Evolutionary conservation across 2,329 filamentous ascomycete genomes (phyloP), one percentile per base, ranked within the genome.

Genomic region (Cadophora sp.): DNA sequence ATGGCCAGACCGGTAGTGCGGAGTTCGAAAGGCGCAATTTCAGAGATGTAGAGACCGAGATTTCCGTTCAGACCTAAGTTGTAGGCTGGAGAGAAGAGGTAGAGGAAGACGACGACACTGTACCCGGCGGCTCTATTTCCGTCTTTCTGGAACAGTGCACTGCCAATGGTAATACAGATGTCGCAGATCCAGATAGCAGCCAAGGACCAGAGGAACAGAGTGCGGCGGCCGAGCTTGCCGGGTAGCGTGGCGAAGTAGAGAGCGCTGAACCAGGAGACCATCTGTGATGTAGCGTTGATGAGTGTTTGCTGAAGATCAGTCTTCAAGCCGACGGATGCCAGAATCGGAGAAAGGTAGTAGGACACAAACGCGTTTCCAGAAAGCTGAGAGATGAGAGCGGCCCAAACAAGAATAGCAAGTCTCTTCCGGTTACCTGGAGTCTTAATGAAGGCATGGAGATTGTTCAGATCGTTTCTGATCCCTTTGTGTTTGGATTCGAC

Each of bases 391-490:
- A 68, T 58, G 55, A 48, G 33, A 16, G 65, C 64, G 27, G 59
- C 36, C 50, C 55, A 68, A 22, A 72, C 9, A 6, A 66, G 39
- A 24, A 72, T 65, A n/a, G 67, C 50, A 30, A 70, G 50, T 16
- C 70, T 45, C n/a, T 66, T 60, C 11, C 67, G 39, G 50, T 72
- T 71, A 18, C 62, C 62, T 22, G 66, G 24, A 45, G 59, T 66
- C 5, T 18, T 27, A 16, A 91, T 71, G 71, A 91, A 88, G 73
- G 89, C 86, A 30, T 30, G 27, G n/a, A 84, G 68, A 75, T 88
- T 91, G 67, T 80, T 83, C 71, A 8, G 81, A 33, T 64, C 39
- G 20, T 59, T 65, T 64, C 65, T 41, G 41, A 27, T 64, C 20
- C 7, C 41, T 33, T 13, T 70, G 56, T 22, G 68, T 59, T 7